phyloP scores from a whole-genome alignment of 345 rosid species.

The Lagerstroemia speciosa region DNA sequence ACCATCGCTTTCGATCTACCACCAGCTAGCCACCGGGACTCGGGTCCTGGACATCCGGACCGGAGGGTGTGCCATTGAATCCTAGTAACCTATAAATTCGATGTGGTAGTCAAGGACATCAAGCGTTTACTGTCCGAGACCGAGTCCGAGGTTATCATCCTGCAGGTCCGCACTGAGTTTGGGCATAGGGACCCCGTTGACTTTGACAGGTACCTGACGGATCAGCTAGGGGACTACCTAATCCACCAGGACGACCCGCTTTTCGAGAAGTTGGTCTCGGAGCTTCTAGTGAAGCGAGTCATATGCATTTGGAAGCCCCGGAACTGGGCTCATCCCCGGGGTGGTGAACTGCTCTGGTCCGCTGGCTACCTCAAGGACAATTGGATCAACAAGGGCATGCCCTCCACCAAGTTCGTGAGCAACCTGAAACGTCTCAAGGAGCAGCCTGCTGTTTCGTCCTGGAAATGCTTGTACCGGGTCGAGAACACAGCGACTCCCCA shows the following conservation, averaged over 20 bases:
- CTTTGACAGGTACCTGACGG: constrained; percentile 63
- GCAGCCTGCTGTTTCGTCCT: constrained; percentile 40
- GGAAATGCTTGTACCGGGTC: constrained; percentile 75
- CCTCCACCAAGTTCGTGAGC: constrained; percentile 77
- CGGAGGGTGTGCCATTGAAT: constrained; percentile 82
- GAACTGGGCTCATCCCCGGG: constrained; percentile 59
- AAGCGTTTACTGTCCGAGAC: constrained; percentile 78
- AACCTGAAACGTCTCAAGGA: constrained; percentile 61
- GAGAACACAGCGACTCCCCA: constrained; percentile 86
- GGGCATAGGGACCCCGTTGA: constrained; percentile 75
- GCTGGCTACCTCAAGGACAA: constrained; percentile 68
- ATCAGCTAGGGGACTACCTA: constrained; percentile 58
- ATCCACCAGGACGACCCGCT: constrained; percentile 73
- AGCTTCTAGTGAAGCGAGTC: constrained; percentile 63
- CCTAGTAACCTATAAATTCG: constrained; percentile 56
- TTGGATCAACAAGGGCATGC: constrained; percentile 91
- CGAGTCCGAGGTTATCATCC: constrained; percentile 62
- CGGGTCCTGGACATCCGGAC: constrained; percentile 73
- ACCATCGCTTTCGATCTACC: constrained; percentile 76
- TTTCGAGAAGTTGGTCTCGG: constrained; percentile 53
- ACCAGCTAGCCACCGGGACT: constrained; percentile 60
- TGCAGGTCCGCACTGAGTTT: constrained; percentile 86
- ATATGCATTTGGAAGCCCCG: constrained; percentile 93
- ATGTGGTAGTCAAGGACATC: constrained; percentile 57
- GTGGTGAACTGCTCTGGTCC: constrained; percentile 67